phyloP scores from a whole-genome alignment of 1,284 basidiomycete species.

The Rhodotorula sp. region DNA sequence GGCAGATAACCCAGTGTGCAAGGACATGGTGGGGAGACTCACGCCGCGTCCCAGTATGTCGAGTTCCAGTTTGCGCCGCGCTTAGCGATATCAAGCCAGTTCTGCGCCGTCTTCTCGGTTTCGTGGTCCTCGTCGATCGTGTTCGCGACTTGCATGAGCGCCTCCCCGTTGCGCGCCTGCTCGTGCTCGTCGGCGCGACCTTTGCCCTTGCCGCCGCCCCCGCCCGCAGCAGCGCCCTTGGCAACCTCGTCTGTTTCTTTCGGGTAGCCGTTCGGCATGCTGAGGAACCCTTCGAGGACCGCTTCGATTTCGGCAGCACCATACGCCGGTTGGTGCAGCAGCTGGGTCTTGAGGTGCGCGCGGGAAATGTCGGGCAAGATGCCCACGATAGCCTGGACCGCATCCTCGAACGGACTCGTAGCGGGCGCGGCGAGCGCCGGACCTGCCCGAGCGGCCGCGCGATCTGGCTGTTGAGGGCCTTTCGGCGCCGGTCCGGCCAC shows the following conservation, averaged over 20 bases:
- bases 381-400: slow-evolving; percentile 10
- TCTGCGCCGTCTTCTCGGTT: neutral
- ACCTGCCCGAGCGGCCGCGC: neutral
- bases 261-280: slow-evolving; percentile 16
- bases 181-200: neutral
- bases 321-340: neutral
- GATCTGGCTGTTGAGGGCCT: too few species aligned
- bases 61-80: neutral
- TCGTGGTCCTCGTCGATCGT: slow-evolving; percentile 1
- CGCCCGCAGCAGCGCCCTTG: neutral
- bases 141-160: neutral
- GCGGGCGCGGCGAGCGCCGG: too few species aligned
- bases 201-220: slow-evolving; percentile 1
- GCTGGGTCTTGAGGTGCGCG: slow-evolving; percentile 13
- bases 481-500: neutral
- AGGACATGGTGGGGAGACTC: too few species aligned
- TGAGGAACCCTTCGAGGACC: slow-evolving; percentile 29
- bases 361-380: slow-evolving; percentile 38
- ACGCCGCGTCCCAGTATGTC: neutral
- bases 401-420: slow-evolving; percentile 1
- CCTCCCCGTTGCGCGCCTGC: neutral
- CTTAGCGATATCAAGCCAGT: neutral
- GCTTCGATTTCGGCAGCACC: slow-evolving; percentile 21
- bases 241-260: neutral
- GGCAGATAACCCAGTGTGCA: too few species aligned